Base-by-base conservation (phyloP, 2,329 filamentous ascomycete species). In the Aspergillus quadrilineatus region DNA sequence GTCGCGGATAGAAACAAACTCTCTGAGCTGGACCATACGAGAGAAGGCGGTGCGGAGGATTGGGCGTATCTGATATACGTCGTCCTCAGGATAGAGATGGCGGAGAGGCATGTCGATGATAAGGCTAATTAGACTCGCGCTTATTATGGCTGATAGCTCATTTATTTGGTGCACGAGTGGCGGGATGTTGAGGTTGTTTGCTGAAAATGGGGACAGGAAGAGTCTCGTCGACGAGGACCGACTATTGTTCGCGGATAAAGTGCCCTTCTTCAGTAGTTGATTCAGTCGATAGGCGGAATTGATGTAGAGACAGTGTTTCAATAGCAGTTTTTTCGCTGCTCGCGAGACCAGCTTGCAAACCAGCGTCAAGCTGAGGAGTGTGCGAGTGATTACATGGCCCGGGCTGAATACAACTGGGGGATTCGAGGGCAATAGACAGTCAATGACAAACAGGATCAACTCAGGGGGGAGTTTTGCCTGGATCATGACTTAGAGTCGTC, bases 361-460 rank as follows among this genome's bases (percentile, higher is more conserved):
- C 10, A 61, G 41, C 1, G 52, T 55, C 47, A 61, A 39, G 47
- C 48, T 61, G 29, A 56, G 45, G 9, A 63, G 44, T 4, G 60
- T 59, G 8, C 48, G 57, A 22, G 59, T 61, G 22, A 59, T 55
- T 2, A 52, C n/a, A 47, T 63, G 34, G 8, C 6, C n/a, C 2
- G 45, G 29, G 15, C 30, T 34, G 12, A 57, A 58, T 14, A 41
- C 59, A 15, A 58, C 49, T 10, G 56, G 54, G 1, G 36, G 39
- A n/a, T 30, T 26, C 4, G 51, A 10, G 9, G 60, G 56, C 10
- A 63, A 56, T 3, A 61, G 46, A 37, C 49, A 52, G 29, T 59
- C 54, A 15, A 63, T 46, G 29, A 63, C 49, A 32, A 59, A 28
- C n/a, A 61, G n/a, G 34, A 63, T 54, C 10, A 63, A 26, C 26